Conservation (phyloP, 805 yeast genomes). For the Yarrowia sp. region DNA sequence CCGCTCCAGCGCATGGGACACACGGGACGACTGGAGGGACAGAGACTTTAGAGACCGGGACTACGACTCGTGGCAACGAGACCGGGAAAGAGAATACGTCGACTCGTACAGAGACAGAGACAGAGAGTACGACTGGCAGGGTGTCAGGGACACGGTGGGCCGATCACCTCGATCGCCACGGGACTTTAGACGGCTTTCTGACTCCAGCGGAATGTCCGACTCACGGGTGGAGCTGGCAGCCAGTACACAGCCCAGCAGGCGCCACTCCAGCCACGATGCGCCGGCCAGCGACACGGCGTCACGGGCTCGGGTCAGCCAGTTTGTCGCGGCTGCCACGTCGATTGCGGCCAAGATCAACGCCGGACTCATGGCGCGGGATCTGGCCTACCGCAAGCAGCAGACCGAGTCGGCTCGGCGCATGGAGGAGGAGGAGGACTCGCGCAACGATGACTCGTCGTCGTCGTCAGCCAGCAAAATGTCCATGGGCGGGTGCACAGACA, state of each 20-base stretch:
- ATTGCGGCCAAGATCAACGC: conserved; percentile 39
- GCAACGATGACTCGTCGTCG: neutral
- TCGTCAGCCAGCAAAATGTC: neutral
- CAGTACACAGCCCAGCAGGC: no score
- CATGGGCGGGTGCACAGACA: neutral
- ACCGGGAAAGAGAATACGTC: no score
- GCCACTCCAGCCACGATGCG: no score
- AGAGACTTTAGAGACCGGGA: neutral
- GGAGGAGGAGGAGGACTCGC: neutral
- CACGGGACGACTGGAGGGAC: neutral
- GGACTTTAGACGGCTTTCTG: neutral
- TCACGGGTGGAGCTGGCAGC: neutral
- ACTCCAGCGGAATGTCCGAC: neutral
- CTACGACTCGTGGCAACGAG: neutral
- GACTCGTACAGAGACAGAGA: no score
- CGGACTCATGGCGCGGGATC: conserved; percentile 28
- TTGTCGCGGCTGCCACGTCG: conserved; percentile 33
- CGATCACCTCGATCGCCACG: conserved; percentile 3
- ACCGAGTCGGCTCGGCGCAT: neutral
- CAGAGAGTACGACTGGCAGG: no score
- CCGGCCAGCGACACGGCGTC: neutral
- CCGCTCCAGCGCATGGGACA: neutral
- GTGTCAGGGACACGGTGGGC: neutral
- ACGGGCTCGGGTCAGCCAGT: neutral
- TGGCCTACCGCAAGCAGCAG: conserved; percentile 3